Evolutionary conservation across 2,329 filamentous ascomycete genomes (phyloP).

Genomic region (Clarireedia homoeocarpa): DNA sequence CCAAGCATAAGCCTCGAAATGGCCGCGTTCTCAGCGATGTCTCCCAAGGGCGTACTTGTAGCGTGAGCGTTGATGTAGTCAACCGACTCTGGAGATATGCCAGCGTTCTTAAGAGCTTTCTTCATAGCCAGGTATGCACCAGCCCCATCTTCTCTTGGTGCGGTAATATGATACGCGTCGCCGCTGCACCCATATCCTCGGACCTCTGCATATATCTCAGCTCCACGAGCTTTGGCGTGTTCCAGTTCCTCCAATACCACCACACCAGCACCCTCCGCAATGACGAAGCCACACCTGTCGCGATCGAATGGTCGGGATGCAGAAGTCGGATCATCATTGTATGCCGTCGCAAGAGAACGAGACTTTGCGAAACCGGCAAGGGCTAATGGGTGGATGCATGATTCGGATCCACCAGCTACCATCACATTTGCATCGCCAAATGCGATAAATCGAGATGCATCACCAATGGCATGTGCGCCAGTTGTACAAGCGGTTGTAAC

Average conservation of each 20-base stretch:
- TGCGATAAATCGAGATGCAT: slow-evolving; percentile 88
- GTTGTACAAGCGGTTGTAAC: slow-evolving; percentile 95
- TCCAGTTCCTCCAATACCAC: slow-evolving; percentile 83
- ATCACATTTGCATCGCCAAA: slow-evolving; percentile 90
- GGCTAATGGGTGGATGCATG: slow-evolving; percentile 89
- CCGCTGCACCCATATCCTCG: slow-evolving; percentile 84
- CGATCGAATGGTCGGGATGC: slow-evolving; percentile 85
- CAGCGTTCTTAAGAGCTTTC: slow-evolving; percentile 66
- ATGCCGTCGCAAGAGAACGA: slow-evolving; percentile 74
- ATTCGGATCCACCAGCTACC: slow-evolving; percentile 91
- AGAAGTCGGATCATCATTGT: slow-evolving; percentile 61
- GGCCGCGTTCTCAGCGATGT: slow-evolving; percentile 78
- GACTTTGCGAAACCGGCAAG: slow-evolving; percentile 87
- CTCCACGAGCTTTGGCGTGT: slow-evolving; percentile 73
- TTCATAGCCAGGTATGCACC: slow-evolving; percentile 83
- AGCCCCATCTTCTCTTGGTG: slow-evolving; percentile 72
- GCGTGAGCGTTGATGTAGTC: slow-evolving; percentile 96
- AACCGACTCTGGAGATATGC: slow-evolving; percentile 59
- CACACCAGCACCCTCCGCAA: slow-evolving; percentile 85
- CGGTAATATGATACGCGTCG: slow-evolving; percentile 91
- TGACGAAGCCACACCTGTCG: slow-evolving; percentile 76
- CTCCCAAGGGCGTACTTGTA: slow-evolving; percentile 78
- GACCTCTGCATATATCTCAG: slow-evolving; percentile 80
- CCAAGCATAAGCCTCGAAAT: slow-evolving; percentile 73
- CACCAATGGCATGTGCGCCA: slow-evolving; percentile 87